Conservation (phyloP, 2,329 filamentous ascomycete species). For the Alternaria gaisen region DNA sequence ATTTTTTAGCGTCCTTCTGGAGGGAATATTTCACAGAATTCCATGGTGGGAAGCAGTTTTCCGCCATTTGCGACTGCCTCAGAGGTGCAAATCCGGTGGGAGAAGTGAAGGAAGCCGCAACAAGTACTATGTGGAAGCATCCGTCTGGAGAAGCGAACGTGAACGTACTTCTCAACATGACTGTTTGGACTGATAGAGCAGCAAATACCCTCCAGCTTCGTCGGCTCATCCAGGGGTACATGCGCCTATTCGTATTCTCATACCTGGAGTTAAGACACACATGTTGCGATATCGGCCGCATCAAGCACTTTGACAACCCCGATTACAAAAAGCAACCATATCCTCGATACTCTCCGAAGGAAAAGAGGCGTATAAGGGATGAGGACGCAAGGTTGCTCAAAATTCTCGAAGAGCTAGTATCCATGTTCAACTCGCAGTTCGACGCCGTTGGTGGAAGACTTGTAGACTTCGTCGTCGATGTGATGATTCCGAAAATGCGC, state of each 20-base stretch:
- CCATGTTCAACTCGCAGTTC: background rate
- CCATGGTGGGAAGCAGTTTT: background rate
- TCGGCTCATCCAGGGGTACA: accelerated
- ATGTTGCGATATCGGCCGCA: background rate
- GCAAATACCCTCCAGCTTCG: accelerated
- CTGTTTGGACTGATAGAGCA: background rate
- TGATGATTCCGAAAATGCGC: background rate
- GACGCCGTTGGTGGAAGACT: background rate
- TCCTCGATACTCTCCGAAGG: background rate
- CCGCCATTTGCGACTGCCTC: background rate
- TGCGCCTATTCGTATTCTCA: background rate
- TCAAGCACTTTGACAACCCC: accelerated
- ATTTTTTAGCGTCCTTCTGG: background rate
- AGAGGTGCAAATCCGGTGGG: too few species aligned
- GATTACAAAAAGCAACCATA: background rate
- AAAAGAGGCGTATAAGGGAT: background rate
- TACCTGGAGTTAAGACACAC: background rate
- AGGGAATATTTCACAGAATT: too few species aligned
- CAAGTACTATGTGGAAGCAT: too few species aligned
- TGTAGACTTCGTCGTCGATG: background rate
- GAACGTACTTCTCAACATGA: background rate
- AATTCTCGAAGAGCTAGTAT: background rate
- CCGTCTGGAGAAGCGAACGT: accelerated
- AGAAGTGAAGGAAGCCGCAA: too few species aligned
- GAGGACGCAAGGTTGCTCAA: background rate